Evolutionary conservation across 352 stramenopile species (phyloP).

Genomic region (Pythium apleroticum): DNA sequence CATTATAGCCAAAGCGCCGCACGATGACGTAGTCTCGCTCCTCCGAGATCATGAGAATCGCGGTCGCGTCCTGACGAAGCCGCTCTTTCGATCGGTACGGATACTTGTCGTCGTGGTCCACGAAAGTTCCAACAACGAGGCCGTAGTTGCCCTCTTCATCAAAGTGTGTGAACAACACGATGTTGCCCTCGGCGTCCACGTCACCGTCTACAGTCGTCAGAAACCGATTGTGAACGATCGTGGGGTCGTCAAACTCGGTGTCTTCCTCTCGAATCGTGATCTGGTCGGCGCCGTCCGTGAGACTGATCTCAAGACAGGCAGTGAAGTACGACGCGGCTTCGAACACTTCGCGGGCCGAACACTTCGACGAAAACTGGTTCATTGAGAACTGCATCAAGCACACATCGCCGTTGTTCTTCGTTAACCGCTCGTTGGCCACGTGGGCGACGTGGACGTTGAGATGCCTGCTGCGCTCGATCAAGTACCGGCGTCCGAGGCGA

Average conservation of each 20-base stretch:
- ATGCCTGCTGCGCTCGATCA: conserved; percentile 46
- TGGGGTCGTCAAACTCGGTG: conserved; percentile 10
- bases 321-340: conserved; percentile 19
- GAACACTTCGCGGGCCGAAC: conserved; percentile 13
- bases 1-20: conserved; percentile 29
- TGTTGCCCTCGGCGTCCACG: conserved; percentile 30
- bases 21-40: conserved; percentile 24
- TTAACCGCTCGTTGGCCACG: conserved; percentile 39
- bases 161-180: conserved; percentile 17
- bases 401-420: conserved; percentile 39
- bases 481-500: conserved; percentile 32
- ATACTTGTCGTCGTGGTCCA: conserved; percentile 38
- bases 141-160: conserved; percentile 26
- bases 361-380: conserved; percentile 5
- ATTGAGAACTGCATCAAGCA: conserved; percentile 39
- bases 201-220: conserved; percentile 22
- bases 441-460: conserved; percentile 36
- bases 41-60: conserved; percentile 29
- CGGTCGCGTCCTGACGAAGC: conserved; percentile 40
- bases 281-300: conserved; percentile 15
- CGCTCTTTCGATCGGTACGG: conserved; percentile 32
- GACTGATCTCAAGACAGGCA: conserved; percentile 22
- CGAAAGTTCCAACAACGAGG: conserved; percentile 32
- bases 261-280: conserved; percentile 26
- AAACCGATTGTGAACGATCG: conserved; percentile 11